Percentiles rank a stretch among this genome's conserved stretches.
These are phyloP conservation scores for Stromatinia cepivora DNA, from an alignment of 2,329 filamentous ascomycete genomes.

Conservation along the genomic window DNA sequence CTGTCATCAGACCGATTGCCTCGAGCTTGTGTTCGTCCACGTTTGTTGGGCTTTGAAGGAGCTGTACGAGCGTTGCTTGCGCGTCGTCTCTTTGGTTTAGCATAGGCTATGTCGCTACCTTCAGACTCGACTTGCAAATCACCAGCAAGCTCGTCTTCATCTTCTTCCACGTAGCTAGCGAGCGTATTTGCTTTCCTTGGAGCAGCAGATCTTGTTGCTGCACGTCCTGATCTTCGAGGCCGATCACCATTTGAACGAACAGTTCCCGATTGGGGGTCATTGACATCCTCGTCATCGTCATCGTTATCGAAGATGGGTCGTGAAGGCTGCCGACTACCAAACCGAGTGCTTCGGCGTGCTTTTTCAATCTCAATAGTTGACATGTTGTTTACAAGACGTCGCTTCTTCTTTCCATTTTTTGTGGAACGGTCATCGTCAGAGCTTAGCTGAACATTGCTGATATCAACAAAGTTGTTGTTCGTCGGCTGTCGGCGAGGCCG, in stretches of 20 bases:
- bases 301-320: constrained; percentile 25
- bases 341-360: constrained; percentile 30
- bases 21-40: constrained; percentile 21
- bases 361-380: constrained; percentile 27
- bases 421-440: constrained; percentile 32
- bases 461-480: constrained; percentile 31
- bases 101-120: constrained; percentile 55
- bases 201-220: constrained; percentile 30
- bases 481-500: constrained; percentile 30
- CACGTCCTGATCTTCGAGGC: constrained; percentile 26
- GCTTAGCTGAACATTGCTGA: constrained; percentile 25
- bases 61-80: constrained; percentile 10
- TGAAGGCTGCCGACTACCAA: constrained; percentile 27
- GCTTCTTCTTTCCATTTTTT: constrained; percentile 30
- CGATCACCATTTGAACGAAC: constrained; percentile 16
- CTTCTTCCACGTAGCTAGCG: constrained; percentile 24
- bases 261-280: constrained; percentile 18
- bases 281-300: constrained; percentile 15
- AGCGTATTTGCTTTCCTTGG: constrained; percentile 20
- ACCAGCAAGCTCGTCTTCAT: constrained; percentile 34
- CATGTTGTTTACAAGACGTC: constrained; percentile 30
- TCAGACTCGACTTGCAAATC: constrained; percentile 36
- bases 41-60: constrained; percentile 24
- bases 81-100: constrained; percentile 42
- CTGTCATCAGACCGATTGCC: constrained; percentile 19